A percentile compares a stretch with the other conserved stretches of the same genome.
These are phyloP conservation scores for Colletotrichum sp. DNA, from an alignment of 2,329 filamentous ascomycete genomes.

Conservation along the genomic window DNA sequence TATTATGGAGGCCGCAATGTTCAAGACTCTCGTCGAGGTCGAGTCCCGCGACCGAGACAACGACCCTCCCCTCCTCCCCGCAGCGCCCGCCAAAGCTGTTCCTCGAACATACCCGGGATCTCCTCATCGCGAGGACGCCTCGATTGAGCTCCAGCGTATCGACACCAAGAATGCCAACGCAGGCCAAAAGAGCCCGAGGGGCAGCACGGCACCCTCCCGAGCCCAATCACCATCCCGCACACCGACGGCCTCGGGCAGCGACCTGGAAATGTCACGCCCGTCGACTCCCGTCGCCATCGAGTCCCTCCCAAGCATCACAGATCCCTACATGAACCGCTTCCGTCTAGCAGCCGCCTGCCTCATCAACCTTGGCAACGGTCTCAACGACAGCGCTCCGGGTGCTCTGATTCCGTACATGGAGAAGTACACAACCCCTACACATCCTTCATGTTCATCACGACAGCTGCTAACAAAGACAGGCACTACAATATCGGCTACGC, in stretches of 20 bases:
- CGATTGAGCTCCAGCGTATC: constrained; percentile 33
- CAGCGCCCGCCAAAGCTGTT: constrained; percentile 39
- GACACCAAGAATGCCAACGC: neutral
- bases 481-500: constrained; percentile 79
- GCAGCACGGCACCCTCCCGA: neutral
- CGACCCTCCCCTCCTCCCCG: constrained; percentile 23
- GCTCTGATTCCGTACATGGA: constrained; percentile 85
- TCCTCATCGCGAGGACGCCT: constrained; percentile 31
- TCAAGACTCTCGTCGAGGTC: constrained; percentile 37
- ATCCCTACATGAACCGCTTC: constrained; percentile 73
- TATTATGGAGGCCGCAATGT: constrained; percentile 38
- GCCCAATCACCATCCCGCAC: constrained; percentile 2
- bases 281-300: constrained; percentile 50
- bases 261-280: constrained; percentile 61
- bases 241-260: constrained; percentile 7
- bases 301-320: constrained; percentile 61
- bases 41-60: constrained; percentile 27
- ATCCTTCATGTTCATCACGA: neutral
- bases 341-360: constrained; percentile 69
- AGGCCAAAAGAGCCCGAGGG: neutral
- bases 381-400: constrained; percentile 79
- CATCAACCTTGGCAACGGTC: constrained; percentile 70
- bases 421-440: constrained; percentile 38
- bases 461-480: constrained; percentile 31
- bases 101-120: constrained; percentile 44